Percentiles rank a stretch among this genome's conserved stretches.
Evolutionary conservation across 2,329 filamentous ascomycete species (phyloP).

Genomic region (Cordyceps fumosorosea): DNA sequence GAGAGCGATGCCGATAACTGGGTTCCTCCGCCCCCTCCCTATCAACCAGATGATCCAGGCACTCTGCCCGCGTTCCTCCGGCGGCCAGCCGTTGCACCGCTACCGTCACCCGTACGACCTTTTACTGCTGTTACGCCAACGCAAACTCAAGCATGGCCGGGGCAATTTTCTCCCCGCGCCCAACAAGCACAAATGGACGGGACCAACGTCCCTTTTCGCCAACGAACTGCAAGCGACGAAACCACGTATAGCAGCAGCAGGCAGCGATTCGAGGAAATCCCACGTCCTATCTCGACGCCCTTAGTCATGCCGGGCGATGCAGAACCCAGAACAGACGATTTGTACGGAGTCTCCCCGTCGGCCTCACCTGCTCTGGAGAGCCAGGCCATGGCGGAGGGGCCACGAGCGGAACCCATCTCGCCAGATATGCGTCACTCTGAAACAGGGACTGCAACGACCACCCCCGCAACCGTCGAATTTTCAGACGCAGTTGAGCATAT

Average conservation of each 20-base stretch:
- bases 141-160: conserved; percentile 10
- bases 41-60: conserved; percentile 57
- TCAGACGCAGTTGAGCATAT: conserved; percentile 17
- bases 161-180: conserved; percentile 10
- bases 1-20: conserved; percentile 86
- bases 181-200: conserved; percentile 3
- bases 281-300: conserved; percentile 28
- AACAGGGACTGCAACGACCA: not conserved
- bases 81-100: conserved; percentile 37
- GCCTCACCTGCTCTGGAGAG: conserved; percentile 28
- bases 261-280: conserved; percentile 19
- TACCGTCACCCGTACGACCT: conserved; percentile 20
- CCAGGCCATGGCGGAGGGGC: not conserved
- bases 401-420: not conserved
- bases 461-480: conserved; percentile 17
- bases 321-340: conserved; percentile 28
- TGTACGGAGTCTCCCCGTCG: conserved; percentile 43
- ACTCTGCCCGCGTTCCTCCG: conserved; percentile 52
- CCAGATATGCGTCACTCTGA: not conserved
- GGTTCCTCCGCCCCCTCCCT: conserved; percentile 79
- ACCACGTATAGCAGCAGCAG: conserved; percentile 21
- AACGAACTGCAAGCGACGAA: conserved; percentile 31
- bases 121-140: conserved; percentile 8
- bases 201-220: conserved; percentile 19
- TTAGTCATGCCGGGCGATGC: conserved; percentile 13